Base-by-base conservation (phyloP, 345 rosid species). In the Populus deltoides region DNA sequence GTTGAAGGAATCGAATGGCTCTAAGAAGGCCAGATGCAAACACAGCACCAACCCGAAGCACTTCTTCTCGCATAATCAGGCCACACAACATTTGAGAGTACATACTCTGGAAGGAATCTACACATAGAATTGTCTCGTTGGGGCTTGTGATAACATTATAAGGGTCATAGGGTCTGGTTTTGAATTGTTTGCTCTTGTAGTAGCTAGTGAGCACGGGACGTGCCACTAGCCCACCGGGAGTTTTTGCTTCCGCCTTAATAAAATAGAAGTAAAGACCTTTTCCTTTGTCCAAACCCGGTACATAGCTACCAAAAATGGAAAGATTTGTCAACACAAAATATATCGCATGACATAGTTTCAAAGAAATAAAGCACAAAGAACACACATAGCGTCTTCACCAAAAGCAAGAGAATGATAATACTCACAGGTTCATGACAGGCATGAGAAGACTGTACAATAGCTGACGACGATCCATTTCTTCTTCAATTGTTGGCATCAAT, bases 391-490 rank as follows among this genome's bases (percentile, higher is more conserved):
- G 8, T 41, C 15, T 41, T 41, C 45, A 41, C 45, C 45, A 41
- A 41, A 41, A 41, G 45, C 13, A 41, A 49, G 27, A 67, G 25
- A 10, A 24, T 36, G 69, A 27, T 49, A 57, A 66, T 57, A 87
- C 94, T 80, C 86, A 96, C 97, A 96, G 90, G 86, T 96, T 96
- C 99, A 96, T 96, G 31, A 96, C 98, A 27, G 99, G 99, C 94
- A 90, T 91, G 71, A 96, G 93, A 39, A 96, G 93, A 82, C 97
- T 93, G 84, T 96, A 96, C 17, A 96, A 89, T 70, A 85, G 80
- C 81, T 89, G 96, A 29, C 98, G 97, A 76, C 99, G 99, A 78
- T 90, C 97, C 71, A 91, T 85, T 86, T 96, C 99, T 85, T 93
- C 98, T 53, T 59, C 81, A 81, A 93, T 96, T 35, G 99, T 91